Evolutionary conservation across 2,329 filamentous ascomycete species (phyloP).

Genomic region (Orbilia quercus): DNA sequence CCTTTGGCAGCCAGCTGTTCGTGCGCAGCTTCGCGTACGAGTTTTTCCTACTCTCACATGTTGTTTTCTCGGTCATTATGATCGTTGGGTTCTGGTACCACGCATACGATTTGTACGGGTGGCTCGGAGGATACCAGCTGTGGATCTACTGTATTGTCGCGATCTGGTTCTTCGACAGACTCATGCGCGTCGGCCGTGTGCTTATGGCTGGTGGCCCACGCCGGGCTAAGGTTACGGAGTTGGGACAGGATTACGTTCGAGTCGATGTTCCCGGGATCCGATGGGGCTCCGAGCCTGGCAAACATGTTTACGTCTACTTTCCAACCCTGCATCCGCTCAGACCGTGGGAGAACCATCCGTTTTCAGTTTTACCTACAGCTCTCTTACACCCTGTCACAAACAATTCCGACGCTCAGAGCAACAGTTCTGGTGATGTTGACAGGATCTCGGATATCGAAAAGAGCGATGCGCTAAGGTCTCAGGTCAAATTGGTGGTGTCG

Average conservation of each 20-base stretch:
- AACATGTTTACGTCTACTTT: constrained; percentile 67
- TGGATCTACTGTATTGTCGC: constrained; percentile 66
- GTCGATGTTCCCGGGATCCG: constrained; percentile 64
- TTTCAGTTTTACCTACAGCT: constrained; percentile 64
- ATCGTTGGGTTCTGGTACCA: constrained; percentile 66
- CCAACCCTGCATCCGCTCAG: constrained; percentile 64
- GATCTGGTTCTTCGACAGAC: constrained; percentile 66
- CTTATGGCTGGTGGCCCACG: constrained; percentile 63
- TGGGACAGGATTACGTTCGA: constrained; percentile 62
- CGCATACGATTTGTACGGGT: constrained; percentile 61
- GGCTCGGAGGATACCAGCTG: constrained; percentile 64
- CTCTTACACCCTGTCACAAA: constrained; percentile 43
- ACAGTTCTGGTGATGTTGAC: neutral
- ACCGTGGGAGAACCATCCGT: constrained; percentile 70
- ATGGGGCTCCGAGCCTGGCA: constrained; percentile 61
- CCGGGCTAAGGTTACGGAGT: constrained; percentile 62
- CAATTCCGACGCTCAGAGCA: constrained; percentile 5
- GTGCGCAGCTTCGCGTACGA: constrained; percentile 64
- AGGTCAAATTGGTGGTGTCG: neutral
- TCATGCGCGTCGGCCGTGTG: constrained; percentile 63
- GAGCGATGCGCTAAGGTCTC: neutral
- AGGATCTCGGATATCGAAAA: constrained; percentile 22
- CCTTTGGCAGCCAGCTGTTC: constrained; percentile 62
- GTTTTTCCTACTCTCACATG: constrained; percentile 63
- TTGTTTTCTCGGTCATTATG: constrained; percentile 60